Base-by-base conservation (phyloP, 768 basidiomycete genomes). In the Boletus sensibilis region DNA sequence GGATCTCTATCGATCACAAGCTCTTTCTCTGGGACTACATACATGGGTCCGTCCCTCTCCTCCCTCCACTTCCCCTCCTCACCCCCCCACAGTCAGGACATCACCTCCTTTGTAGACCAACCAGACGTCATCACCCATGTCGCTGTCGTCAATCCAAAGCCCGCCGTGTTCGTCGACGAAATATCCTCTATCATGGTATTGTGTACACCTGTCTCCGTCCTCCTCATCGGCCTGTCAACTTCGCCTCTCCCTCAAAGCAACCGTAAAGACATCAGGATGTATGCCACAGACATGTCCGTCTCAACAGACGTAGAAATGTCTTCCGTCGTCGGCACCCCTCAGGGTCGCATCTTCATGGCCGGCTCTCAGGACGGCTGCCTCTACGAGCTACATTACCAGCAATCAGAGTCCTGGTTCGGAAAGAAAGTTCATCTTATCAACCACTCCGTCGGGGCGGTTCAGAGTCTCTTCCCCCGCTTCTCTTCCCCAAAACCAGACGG, bases 1-100 rank as follows among this genome's bases (percentile, higher is more conserved):
- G 94, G 94, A 89, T 98, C 60, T 89, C 92, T 11, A 89, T 96
- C 55, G 94, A 98, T 74, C 87, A 94, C 71, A 92, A 92, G 64
- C 78, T 99, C 34, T 92, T 97, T 66, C 76, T 99, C 23, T 98
- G 97, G 97, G 94, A 99, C 72, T 99, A 97, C 70, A 76, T 86
- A 35, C 91, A 96, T 63, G 92, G 94, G 95, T 96, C 62, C 53
- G 88, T 77, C 40, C 25, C 16, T 44, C 13, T 50, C 41, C 23
- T 50, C 40, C 54, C 12, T 31, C 34, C 53, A 4, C 23, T 3
- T 12, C 50, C 25, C 48, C 53, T 52, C 14, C 40, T 61, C 59
- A 54, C 43, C 49, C 16, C 49, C 41, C 55, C 53, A 42, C 60
- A 90, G 94, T n/a, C 87, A 90, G 71, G 92, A 94, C 69, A 87